Evolutionary conservation across 345 rosid species (phyloP), one percentile per base, ranked within the genome.

Genomic region (Eucalyptus melliodora): DNA sequence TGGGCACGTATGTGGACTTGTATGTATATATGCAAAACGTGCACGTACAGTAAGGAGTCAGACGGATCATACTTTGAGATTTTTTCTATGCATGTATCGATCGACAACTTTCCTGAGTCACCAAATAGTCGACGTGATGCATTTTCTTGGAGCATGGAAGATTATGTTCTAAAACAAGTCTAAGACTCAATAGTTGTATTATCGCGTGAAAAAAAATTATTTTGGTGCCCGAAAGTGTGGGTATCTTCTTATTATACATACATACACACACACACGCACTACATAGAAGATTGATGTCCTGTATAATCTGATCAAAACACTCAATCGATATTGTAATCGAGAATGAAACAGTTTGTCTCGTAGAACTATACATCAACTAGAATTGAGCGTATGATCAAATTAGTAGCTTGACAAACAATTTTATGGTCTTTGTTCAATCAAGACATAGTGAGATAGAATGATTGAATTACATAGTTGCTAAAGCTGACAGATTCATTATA

Each of bases 191-290:
- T 53, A 21, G 59, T 53, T 53, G 3, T 53, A 53, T 53, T 21
- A 21, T 53, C 82, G 19, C 14, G 26, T 10, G 82, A 21, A 72
- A 72, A n/a, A 19, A 19, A 5, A 15, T 8, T 4, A 15, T n/a
- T 65, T 65, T 0, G 37, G 77, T 65, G 37, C 77, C 77, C 11
- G 1, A 65, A 65, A 65, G 37, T 65, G 34, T 15, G 0, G 37
- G 37, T 60, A 3, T 27, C 31, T 60, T n/a, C 11, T 53, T 53
- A 53, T 53, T 53, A 19, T 19, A 53, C 24, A 53, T 8, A 53
- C 0, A 16, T 1, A 50, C 0, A 50, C 0, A 49, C 3, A 51
- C 55, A 1, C 59, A 53, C 59, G 1, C n/a, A n/a, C n/a, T n/a
- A 8, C 59, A 53, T 53, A 53, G 59, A 53, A 8, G 59, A 53